A percentile compares a stretch with the other conserved stretches of the same genome.
Evolutionary conservation across 352 stramenopile genomes (phyloP).

Genomic region (Phytophthora niederhauseri): DNA sequence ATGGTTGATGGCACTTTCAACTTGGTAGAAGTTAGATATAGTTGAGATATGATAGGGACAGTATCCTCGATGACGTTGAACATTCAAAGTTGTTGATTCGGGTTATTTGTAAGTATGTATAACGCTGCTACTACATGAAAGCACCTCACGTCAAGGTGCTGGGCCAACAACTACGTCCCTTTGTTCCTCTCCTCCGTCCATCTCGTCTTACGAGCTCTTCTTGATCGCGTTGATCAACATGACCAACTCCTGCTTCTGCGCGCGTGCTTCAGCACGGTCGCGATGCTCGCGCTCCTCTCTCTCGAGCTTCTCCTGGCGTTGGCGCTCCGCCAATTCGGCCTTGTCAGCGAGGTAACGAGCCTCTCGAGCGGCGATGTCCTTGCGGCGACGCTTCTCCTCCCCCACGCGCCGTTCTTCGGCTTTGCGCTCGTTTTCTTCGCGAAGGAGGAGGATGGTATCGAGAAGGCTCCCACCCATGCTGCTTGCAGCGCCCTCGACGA

Average conservation of each 20-base stretch:
- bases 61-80: not conserved
- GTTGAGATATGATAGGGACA: no score
- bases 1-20: not conserved
- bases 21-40: not conserved
- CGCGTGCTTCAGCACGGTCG: not conserved
- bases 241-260: not conserved
- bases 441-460: not conserved
- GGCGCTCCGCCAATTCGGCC: not conserved
- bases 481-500: not conserved
- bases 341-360: slow-evolving; percentile 1
- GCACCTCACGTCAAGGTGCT: not conserved
- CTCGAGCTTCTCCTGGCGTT: not conserved
- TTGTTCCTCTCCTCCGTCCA: not conserved
- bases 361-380: not conserved
- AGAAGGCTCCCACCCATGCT: not conserved
- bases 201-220: not conserved
- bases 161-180: not conserved
- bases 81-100: not conserved
- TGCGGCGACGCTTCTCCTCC: not conserved
- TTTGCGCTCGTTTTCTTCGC: not conserved
- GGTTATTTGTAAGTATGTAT: not conserved
- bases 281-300: not conserved
- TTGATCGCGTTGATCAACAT: not conserved
- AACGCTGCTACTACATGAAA: not conserved
- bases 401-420: not conserved